Conservation (phyloP, 164 flowering plant genomes). For the Houttuynia cordata region DNA sequence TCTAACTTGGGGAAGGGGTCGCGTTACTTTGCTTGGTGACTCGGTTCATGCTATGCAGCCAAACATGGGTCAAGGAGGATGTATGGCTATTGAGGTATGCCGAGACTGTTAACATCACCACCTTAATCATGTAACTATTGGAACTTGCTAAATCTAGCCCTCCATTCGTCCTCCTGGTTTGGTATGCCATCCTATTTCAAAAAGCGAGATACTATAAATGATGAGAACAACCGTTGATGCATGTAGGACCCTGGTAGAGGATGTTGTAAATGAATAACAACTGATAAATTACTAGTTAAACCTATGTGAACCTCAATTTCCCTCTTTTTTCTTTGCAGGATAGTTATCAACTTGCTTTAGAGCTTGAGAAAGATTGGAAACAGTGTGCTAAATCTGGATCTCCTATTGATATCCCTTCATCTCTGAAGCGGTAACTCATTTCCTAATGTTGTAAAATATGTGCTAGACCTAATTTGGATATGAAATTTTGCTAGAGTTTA, state of each 20-base stretch:
- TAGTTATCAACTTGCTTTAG: conserved; percentile 75
- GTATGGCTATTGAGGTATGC: conserved; percentile 98
- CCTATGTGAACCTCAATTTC: neutral
- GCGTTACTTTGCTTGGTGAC: conserved; percentile 92
- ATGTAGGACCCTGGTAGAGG: no score
- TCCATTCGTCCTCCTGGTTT: no score
- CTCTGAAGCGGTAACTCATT: conserved; percentile 45
- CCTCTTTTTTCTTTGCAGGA: conserved; percentile 38
- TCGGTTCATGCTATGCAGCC: conserved; percentile 99
- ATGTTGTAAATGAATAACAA: neutral
- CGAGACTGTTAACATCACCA: no score
- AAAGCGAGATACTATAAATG: no score
- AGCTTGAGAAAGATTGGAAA: conserved; percentile 73
- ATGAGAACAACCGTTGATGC: no score
- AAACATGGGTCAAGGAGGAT: conserved; percentile 99
- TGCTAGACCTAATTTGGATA: neutral
- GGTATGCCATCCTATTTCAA: no score
- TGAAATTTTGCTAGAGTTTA: neutral
- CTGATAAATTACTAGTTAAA: neutral
- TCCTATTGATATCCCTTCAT: conserved; percentile 52
- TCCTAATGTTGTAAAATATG: neutral
- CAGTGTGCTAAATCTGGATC: conserved; percentile 36
- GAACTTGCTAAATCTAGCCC: neutral
- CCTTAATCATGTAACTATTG: neutral
- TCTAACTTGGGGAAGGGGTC: conserved; percentile 88